Evolutionary conservation across 192 early-diverging fungal species (phyloP).

Genomic region (Backusella liffmaniae): DNA sequence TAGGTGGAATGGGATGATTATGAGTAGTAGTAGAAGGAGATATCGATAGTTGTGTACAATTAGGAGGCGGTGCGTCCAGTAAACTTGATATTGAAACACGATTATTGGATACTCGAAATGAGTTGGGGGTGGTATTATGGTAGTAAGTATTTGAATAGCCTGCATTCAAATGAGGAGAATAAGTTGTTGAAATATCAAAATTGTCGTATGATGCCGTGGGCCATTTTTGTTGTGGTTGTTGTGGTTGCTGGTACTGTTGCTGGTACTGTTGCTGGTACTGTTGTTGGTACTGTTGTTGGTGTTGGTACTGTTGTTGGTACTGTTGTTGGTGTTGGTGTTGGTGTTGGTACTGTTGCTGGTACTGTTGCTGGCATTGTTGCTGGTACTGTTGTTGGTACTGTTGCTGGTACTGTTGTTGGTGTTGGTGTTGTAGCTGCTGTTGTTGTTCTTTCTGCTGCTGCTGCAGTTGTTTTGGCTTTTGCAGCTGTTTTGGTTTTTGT

Average conservation of each 20-base stretch:
- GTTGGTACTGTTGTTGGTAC: neutral
- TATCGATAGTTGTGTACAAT: neutral
- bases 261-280: neutral
- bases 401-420: neutral
- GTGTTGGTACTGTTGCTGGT: neutral
- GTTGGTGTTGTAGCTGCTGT: constrained; percentile 2
- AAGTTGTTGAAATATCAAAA: neutral
- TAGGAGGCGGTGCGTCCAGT: neutral
- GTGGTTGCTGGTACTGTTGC: neutral
- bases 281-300: neutral
- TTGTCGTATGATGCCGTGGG: neutral
- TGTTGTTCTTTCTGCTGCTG: constrained; percentile 1
- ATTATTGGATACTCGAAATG: neutral
- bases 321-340: constrained; percentile 2
- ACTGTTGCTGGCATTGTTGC: neutral
- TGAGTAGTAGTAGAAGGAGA: neutral
- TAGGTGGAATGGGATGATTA: neutral
- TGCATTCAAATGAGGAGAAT: neutral
- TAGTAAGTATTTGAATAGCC: neutral
- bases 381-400: neutral
- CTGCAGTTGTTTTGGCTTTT: neutral
- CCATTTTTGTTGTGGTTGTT: neutral
- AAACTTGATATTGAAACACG: neutral
- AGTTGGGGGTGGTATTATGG: neutral
- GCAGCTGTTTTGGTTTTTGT: neutral